These are phyloP conservation scores for carrot (Daucus carota) DNA, from an alignment of 129 eudicot genomes.

Conservation along the genomic window DNA sequence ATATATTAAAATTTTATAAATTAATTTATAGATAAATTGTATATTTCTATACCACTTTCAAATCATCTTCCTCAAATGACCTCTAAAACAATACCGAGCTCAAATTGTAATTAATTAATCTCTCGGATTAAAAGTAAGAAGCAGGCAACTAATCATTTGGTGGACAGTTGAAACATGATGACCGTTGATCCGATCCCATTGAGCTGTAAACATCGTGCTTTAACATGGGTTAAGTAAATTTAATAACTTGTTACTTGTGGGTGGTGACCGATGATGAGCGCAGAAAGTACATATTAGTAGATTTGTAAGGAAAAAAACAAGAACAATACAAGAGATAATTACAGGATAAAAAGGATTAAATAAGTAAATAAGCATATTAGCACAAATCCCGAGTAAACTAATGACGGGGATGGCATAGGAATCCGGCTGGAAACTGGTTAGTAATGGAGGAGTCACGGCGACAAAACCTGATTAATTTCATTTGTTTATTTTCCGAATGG, in stretches of 20 bases:
- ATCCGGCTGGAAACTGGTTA: conserved; percentile 5
- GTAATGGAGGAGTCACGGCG: conserved; percentile 12
- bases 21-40: too few species aligned
- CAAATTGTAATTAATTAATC: too few species aligned
- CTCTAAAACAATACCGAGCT: too few species aligned
- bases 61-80: too few species aligned
- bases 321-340: neutral
- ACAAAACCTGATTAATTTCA: neutral
- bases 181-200: conserved; percentile 23
- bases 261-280: neutral
- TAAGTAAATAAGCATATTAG: neutral
- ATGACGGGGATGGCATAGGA: neutral
- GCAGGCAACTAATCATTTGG: neutral
- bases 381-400: neutral
- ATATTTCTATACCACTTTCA: too few species aligned
- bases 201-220: conserved; percentile 84
- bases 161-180: conserved; percentile 19
- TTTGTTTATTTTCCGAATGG: neutral
- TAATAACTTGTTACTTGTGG: neutral
- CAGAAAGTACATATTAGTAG: neutral
- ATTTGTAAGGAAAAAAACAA: neutral
- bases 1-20: too few species aligned
- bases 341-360: neutral
- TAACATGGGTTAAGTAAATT: conserved; percentile 3
- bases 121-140: conserved; percentile 13